Evolutionary conservation across 495 filamentous ascomycete genomes (phyloP).

Genomic region (Choiromyces venosus): DNA sequence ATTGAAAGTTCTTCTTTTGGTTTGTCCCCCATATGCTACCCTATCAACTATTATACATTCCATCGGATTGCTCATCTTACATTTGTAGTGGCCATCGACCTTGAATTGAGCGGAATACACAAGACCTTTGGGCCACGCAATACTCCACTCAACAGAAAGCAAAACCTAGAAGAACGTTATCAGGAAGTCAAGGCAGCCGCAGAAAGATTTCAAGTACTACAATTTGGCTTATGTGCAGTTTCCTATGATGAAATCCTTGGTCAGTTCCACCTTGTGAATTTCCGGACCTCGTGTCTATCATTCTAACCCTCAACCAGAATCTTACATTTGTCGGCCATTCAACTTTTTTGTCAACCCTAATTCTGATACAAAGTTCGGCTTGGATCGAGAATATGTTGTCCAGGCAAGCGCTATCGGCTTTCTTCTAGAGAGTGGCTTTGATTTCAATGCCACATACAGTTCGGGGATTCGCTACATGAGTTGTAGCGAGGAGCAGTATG

Average conservation of each 20-base stretch:
- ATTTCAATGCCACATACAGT: slow-evolving; percentile 54
- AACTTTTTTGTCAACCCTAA: slow-evolving; percentile 62
- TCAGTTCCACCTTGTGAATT: slow-evolving; percentile 12
- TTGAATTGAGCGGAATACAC: slow-evolving; percentile 70
- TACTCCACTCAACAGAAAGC: slow-evolving; percentile 32
- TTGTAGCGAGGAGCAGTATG: slow-evolving; percentile 54
- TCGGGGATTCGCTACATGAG: slow-evolving; percentile 66
- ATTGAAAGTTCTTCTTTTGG: slow-evolving; percentile 59
- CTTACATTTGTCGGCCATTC: slow-evolving; percentile 61
- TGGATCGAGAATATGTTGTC: slow-evolving; percentile 45
- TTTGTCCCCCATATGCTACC: slow-evolving; percentile 9
- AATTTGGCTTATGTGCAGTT: slow-evolving; percentile 57
- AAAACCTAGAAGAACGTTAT: slow-evolving; percentile 61
- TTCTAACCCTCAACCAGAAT: slow-evolving; percentile 41
- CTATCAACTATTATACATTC: background rate
- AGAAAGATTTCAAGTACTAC: slow-evolving; percentile 65
- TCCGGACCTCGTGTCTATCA: background rate
- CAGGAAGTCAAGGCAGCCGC: slow-evolving; percentile 59
- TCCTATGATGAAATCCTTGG: slow-evolving; percentile 14
- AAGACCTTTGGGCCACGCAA: slow-evolving; percentile 38
- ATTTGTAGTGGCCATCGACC: slow-evolving; percentile 56
- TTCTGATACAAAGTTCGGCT: slow-evolving; percentile 33
- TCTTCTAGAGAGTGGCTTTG: slow-evolving; percentile 57
- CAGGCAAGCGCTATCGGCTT: slow-evolving; percentile 56
- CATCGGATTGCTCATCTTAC: slow-evolving; percentile 1